phyloP scores from a whole-genome alignment of 2,329 filamentous ascomycete species.

The Cyanodermella asteris region DNA sequence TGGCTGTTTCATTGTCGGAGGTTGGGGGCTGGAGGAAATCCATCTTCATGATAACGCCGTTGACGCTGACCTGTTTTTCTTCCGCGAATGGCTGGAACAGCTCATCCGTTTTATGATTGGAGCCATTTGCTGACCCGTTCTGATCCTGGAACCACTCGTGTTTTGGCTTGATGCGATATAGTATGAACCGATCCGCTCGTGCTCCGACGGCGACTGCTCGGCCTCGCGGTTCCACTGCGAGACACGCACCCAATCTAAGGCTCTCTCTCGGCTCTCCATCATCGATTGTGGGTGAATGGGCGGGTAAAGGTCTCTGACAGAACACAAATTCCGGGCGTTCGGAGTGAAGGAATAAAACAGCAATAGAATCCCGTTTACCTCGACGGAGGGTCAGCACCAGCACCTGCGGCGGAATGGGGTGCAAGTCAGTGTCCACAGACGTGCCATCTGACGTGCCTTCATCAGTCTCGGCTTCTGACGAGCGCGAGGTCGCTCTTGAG shows the following conservation, averaged over 20 bases:
- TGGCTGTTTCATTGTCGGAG: conserved; percentile 31
- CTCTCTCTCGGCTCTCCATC: conserved; percentile 50
- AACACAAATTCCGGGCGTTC: conserved; percentile 36
- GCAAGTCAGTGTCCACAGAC: background rate
- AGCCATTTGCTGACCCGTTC: background rate
- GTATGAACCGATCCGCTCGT: conserved; percentile 4
- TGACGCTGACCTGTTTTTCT: conserved; percentile 30
- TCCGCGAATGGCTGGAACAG: conserved; percentile 7
- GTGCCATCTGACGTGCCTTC: background rate
- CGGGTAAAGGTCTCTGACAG: conserved; percentile 36
- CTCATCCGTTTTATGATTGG: background rate
- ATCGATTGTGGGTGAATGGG: conserved; percentile 32
- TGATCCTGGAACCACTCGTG: conserved; percentile 3
- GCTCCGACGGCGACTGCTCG: conserved; percentile 10
- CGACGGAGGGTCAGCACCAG: conserved; percentile 56
- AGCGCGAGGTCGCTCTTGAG: conserved; percentile 2
- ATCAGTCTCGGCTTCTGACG: conserved; percentile 6
- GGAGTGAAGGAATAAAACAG: conserved; percentile 26
- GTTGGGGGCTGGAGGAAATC: conserved; percentile 58
- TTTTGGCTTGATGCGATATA: conserved; percentile 6
- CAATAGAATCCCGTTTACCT: conserved; percentile 57
- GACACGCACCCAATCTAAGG: conserved; percentile 40
- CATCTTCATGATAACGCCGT: conserved; percentile 64
- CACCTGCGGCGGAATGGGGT: conserved; percentile 48
- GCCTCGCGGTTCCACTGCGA: background rate